Base-by-base conservation (phyloP, 306 rosid genomes). In the Biancaea sappan region DNA sequence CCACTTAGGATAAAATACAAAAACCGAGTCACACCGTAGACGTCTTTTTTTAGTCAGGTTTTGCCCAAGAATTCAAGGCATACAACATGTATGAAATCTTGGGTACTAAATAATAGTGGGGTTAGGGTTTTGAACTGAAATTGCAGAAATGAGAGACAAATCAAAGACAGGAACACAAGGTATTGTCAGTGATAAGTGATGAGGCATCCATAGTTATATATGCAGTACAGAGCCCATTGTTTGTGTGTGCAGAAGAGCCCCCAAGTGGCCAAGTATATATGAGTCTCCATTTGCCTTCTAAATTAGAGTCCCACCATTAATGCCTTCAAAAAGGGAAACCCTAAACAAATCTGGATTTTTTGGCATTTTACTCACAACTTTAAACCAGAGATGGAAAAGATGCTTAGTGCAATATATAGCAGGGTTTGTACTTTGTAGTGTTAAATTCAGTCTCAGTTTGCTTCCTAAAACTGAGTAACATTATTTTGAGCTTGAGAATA, bases 71-170 rank as follows among this genome's bases (percentile, higher is more conserved):
- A n/a, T n/a, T n/a, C n/a, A n/a, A n/a, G n/a, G n/a, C n/a, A n/a
- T n/a, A n/a, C n/a, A n/a, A n/a, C n/a, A n/a, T n/a, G n/a, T n/a
- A n/a, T n/a, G n/a, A n/a, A n/a, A n/a, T n/a, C n/a, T n/a, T n/a
- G n/a, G n/a, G n/a, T n/a, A n/a, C n/a, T n/a, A n/a, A n/a, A n/a
- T n/a, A n/a, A n/a, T n/a, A n/a, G n/a, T n/a, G n/a, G n/a, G n/a
- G n/a, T n/a, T n/a, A n/a, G 40, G 40, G 40, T 37, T 37, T 41
- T 24, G 3, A 16, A 6, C 68, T 63, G 59, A 19, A 18, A 62
- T 12, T 18, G 21, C 69, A 83, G 63, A 74, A 77, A n/a, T n/a
- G n/a, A n/a, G 60, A 71, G 64, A 77, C 74, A 74, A 28, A 32
- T 9, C n/a, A n/a, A n/a, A 53, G 74, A 44, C 31, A 72, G 69